Percentiles rank a stretch among this genome's conserved stretches.
These are phyloP conservation scores for Penicillium brasilianum DNA, from an alignment of 2,329 filamentous ascomycete genomes.

Conservation along the genomic window DNA sequence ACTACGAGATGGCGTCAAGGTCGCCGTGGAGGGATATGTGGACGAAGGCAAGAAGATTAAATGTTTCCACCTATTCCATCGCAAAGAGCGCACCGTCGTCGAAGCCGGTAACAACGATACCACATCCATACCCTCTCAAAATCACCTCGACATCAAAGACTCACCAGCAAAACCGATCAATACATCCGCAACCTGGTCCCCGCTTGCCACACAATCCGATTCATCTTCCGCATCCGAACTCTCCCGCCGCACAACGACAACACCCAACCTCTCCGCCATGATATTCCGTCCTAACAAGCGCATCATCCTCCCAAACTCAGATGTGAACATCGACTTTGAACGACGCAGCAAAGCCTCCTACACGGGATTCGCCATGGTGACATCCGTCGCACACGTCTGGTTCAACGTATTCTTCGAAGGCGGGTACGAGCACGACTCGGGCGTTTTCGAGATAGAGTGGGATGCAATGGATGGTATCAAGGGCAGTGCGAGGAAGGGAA, in stretches of 20 bases:
- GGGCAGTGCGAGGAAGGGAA: constrained; percentile 81
- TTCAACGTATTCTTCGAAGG: constrained; percentile 96
- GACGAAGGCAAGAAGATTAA: constrained; percentile 91
- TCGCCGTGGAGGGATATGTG: constrained; percentile 80
- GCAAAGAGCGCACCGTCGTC: constrained; percentile 66
- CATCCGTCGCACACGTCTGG: constrained; percentile 92
- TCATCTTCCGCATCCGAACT: constrained; percentile 12
- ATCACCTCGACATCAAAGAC: constrained; percentile 5
- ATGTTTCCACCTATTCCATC: constrained; percentile 77
- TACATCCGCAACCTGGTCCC: constrained; percentile 21
- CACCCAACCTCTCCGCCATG: constrained; percentile 68
- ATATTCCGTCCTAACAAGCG: constrained; percentile 75
- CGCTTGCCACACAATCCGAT: constrained; percentile 25
- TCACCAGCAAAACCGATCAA: constrained; percentile 7
- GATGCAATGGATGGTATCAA: constrained; percentile 92
- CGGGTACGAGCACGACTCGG: constrained; percentile 70
- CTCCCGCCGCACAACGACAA: constrained; percentile 43
- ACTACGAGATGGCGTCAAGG: constrained; percentile 81
- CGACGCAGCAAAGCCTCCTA: constrained; percentile 80
- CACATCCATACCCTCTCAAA: constrained; percentile 38
- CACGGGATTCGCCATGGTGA: constrained; percentile 83
- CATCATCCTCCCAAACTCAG: constrained; percentile 76
- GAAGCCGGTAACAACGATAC: constrained; percentile 53
- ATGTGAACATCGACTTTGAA: constrained; percentile 90
- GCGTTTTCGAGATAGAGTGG: constrained; percentile 74